A percentile compares a stretch with the other conserved stretches of the same genome.
phyloP scores from a whole-genome alignment of 768 basidiomycete species.

The Paxillus rubicundulus region DNA sequence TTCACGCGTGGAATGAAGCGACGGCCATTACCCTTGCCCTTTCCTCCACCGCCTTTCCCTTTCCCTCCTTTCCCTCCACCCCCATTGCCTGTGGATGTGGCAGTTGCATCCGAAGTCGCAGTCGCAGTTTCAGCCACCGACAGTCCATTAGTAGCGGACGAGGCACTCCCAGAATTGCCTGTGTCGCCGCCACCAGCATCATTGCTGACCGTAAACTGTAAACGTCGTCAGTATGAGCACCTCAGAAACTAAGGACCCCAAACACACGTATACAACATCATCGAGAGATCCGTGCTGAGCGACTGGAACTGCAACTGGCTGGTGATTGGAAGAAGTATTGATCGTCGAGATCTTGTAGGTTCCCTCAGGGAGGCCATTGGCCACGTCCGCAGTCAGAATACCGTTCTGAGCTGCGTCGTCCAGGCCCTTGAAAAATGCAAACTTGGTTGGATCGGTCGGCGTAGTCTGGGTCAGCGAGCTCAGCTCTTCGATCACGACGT shows the following conservation, averaged over 20 bases:
- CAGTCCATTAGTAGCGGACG: neutral
- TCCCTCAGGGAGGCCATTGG: slow-evolving; percentile 54
- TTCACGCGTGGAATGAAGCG: slow-evolving; percentile 16
- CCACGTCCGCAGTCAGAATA: slow-evolving; percentile 48
- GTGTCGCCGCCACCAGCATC: slow-evolving; percentile 3
- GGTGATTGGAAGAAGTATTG: slow-evolving; percentile 56
- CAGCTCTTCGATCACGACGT: slow-evolving; percentile 55
- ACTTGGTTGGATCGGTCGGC: slow-evolving; percentile 47
- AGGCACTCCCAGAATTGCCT: slow-evolving; percentile 3
- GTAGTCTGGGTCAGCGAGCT: slow-evolving; percentile 41
- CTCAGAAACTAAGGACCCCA: slow-evolving; percentile 6
- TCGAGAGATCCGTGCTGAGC: slow-evolving; percentile 62
- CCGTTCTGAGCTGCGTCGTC: slow-evolving; percentile 46
- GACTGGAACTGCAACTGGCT: slow-evolving; percentile 54
- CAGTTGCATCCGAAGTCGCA: neutral
- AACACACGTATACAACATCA: slow-evolving; percentile 57
- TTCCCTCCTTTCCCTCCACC: slow-evolving; percentile 9
- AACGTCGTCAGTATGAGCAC: slow-evolving; percentile 4
- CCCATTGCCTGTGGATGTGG: neutral
- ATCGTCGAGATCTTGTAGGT: slow-evolving; percentile 59
- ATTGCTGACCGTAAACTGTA: slow-evolving; percentile 34
- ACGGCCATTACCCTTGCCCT: slow-evolving; percentile 20
- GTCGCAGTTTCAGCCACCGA: neutral
- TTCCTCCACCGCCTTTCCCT: neutral
- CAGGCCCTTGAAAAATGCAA: slow-evolving; percentile 56